Base-by-base conservation (phyloP, 768 basidiomycete genomes). In the Coprinopsis cinerea region DNA sequence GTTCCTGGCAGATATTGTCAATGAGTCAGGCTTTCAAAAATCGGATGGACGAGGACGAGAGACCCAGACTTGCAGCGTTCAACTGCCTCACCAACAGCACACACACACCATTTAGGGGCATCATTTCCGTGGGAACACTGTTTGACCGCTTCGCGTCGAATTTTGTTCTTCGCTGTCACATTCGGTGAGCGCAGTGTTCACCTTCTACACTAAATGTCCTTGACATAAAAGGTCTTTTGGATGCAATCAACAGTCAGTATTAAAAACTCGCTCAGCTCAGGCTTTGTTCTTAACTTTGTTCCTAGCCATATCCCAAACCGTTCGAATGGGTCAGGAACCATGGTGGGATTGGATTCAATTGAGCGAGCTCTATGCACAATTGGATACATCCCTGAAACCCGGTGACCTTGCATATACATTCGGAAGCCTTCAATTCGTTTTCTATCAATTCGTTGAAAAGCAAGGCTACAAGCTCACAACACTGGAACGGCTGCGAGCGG, bases 401-500 rank as follows among this genome's bases (percentile, higher is more conserved):
- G 66, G 66, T 18, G 63, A 65, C 36, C 57, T 67, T 26, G 65
- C 60, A n/a, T 53, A 49, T 22, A 48, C 55, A 22, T 14, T 42
- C 17, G 64, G 55, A 20, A 62, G 62, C 45, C 47, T 67, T 18
- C 47, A 57, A 39, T 23, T 28, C 9, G 51, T 53, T 9, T 65
- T 64, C 44, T 52, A 47, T 46, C 48, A 56, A 18, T 56, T 57
- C 43, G 44, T 68, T 26, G 22, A 55, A 42, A 41, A 47, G 13
- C 56, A 53, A 37, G 55, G 59, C 10, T 58, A 62, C 45, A 54
- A 41, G 22, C 49, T 68, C 15, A 52, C 50, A 9, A 13, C 43
- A n/a, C 52, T 53, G 26, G 65, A 66, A 53, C 43, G 37, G 28
- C 30, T 51, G 9, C 23, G 11, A 42, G 39, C 34, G 41, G 15